Percentiles rank a stretch among this genome's conserved stretches.
Conservation (phyloP, 2,329 filamentous ascomycete species). For the Nothopassalora personata region DNA sequence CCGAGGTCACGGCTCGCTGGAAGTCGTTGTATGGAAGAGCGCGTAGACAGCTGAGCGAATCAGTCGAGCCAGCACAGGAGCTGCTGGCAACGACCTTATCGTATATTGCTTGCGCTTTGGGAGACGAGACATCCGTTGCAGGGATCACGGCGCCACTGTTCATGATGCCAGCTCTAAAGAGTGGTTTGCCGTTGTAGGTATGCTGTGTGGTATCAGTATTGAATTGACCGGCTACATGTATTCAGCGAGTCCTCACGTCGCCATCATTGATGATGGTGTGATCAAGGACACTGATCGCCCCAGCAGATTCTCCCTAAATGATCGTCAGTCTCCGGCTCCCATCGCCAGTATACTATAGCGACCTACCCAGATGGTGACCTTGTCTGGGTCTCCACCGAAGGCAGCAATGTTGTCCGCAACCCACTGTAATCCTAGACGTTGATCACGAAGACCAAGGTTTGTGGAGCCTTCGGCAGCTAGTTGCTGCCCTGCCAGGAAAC, state of each 20-base stretch:
- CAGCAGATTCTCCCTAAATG: constrained; percentile 20
- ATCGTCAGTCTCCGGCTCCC: too few relatives aligned
- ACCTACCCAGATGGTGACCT: constrained; percentile 21
- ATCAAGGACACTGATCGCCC: constrained; percentile 64
- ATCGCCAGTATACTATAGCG: too few relatives aligned
- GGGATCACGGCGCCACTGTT: constrained; percentile 62
- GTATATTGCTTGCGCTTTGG: constrained; percentile 5
- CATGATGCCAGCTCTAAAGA: constrained; percentile 77
- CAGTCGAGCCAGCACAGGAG: constrained; percentile 21
- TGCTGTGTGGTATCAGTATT: constrained; percentile 41
- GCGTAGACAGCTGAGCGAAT: constrained; percentile 7
- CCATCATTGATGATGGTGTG: constrained; percentile 64
- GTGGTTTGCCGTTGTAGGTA: constrained; percentile 65
- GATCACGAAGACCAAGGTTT: constrained; percentile 31
- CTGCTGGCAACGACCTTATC: constrained; percentile 1
- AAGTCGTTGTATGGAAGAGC: constrained; percentile 26
- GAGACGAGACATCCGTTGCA: constrained; percentile 38
- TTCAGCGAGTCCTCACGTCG: constrained; percentile 36
- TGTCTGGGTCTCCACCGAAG: constrained; percentile 22
- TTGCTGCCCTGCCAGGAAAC: constrained; percentile 30
- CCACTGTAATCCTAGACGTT: constrained; percentile 18
- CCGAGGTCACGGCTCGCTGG: constrained; percentile 62
- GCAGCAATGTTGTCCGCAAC: constrained; percentile 45
- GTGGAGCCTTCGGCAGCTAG: constrained; percentile 30
- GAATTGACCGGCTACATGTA: not conserved